Conservation (phyloP, 2,329 filamentous ascomycete genomes). For the Ophiostoma piceae region DNA sequence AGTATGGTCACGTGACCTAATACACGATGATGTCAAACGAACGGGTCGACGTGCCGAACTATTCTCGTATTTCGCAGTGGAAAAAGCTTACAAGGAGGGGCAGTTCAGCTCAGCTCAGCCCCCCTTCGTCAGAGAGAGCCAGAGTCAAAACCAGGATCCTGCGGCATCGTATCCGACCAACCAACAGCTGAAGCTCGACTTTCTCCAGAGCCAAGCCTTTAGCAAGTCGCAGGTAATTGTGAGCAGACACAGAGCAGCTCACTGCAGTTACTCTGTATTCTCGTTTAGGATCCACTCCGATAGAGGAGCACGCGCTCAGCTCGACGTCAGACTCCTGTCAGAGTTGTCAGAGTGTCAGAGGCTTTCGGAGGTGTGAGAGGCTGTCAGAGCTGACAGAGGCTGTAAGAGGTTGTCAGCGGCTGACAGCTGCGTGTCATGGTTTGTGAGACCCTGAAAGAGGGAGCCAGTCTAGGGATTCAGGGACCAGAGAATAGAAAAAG, state of each 20-base stretch:
- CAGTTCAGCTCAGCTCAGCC: slow-evolving; percentile 6
- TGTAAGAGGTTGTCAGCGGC: background rate
- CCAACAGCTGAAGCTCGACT: background rate
- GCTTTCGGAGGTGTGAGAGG: background rate
- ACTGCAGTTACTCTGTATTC: background rate
- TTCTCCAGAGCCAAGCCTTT: slow-evolving; percentile 15
- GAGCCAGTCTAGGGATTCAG: background rate
- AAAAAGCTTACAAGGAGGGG: background rate
- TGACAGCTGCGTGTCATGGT: background rate
- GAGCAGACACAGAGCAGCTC: no score
- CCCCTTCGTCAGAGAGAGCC: background rate
- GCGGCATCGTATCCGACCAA: background rate
- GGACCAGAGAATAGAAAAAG: background rate
- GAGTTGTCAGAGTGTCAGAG: background rate
- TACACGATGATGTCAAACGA: background rate
- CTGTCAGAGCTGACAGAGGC: background rate
- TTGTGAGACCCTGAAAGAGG: background rate
- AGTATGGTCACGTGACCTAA: no score
- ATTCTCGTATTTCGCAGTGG: background rate
- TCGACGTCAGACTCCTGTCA: background rate
- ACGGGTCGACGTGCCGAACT: background rate
- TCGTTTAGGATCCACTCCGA: background rate
- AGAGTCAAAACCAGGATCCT: background rate
- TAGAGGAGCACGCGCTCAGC: background rate
- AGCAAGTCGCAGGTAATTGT: background rate